Conservation (phyloP, 331 rosid genomes). For the Acacia concinna region DNA sequence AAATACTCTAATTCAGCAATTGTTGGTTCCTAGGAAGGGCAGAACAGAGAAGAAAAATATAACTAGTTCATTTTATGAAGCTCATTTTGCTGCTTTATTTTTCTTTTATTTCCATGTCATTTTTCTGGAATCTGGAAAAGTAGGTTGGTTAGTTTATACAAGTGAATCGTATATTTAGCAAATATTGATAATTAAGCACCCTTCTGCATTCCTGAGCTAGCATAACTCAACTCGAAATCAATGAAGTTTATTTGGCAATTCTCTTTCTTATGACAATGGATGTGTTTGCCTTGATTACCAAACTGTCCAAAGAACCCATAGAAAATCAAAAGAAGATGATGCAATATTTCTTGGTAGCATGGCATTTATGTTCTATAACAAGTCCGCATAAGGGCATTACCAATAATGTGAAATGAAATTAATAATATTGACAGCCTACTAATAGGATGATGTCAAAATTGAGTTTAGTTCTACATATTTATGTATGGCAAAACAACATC, state of each 20-base stretch:
- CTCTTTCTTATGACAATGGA: neutral
- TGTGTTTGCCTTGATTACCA: neutral
- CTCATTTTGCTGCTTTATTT: neutral
- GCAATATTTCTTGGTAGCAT: neutral
- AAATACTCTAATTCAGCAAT: neutral
- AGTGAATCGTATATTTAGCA: neutral
- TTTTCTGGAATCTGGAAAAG: neutral
- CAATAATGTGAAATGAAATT: neutral
- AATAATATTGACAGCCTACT: neutral
- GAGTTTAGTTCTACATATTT: neutral
- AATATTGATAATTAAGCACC: neutral
- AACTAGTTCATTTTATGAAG: neutral
- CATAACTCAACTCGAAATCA: slow-evolving; percentile 4
- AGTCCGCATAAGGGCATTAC: neutral
- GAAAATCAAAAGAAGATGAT: neutral
- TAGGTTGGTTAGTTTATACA: slow-evolving; percentile 9
- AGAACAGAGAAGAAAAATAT: neutral
- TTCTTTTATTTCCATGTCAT: neutral
- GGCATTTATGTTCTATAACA: neutral
- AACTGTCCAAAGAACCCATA: neutral
- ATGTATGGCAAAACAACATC: neutral
- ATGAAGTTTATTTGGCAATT: neutral
- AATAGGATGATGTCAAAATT: neutral
- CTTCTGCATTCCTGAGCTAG: neutral
- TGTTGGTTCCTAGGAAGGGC: neutral